phyloP scores from a whole-genome alignment of 805 yeast species.

The Starmerella lactis-condensi region DNA sequence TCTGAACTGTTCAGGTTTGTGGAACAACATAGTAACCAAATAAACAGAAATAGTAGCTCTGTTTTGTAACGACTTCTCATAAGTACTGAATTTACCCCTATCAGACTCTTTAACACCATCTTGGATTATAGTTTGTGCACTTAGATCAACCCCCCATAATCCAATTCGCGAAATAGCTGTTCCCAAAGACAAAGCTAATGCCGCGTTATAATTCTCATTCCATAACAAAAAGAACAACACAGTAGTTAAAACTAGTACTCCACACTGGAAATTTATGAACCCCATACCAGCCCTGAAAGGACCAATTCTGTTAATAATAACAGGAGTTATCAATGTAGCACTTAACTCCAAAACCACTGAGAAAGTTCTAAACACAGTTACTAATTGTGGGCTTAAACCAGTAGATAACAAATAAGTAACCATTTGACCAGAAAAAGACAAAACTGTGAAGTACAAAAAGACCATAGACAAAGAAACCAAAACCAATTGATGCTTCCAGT shows the following conservation, averaged over 20 bases:
- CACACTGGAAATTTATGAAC: conserved; percentile 21
- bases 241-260: conserved; percentile 18
- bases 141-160: conserved; percentile 28
- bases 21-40: conserved; percentile 9
- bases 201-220: conserved; percentile 3
- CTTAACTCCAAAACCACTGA: conserved; percentile 23
- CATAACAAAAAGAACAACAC: conserved; percentile 3
- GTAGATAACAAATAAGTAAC: conserved; percentile 23
- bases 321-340: conserved; percentile 23
- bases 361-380: conserved; percentile 23
- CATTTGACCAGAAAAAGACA: conserved; percentile 25
- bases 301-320: conserved; percentile 14
- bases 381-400: conserved; percentile 19
- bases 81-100: conserved; percentile 23
- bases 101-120: conserved; percentile 21
- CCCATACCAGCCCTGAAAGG: conserved; percentile 21
- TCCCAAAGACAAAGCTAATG: conserved; percentile 16
- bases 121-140: conserved; percentile 24
- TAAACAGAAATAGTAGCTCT: conserved; percentile 9
- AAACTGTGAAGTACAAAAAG: conserved; percentile 24
- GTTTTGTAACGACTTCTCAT: conserved; percentile 11
- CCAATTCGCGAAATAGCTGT: conserved; percentile 24
- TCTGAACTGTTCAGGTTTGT: conserved; percentile 7
- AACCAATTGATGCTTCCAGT: conserved; percentile 18
- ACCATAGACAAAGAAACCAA: conserved; percentile 22